phyloP scores from a whole-genome alignment of 2,329 filamentous ascomycete genomes.

The Ceratocystis variospora region DNA sequence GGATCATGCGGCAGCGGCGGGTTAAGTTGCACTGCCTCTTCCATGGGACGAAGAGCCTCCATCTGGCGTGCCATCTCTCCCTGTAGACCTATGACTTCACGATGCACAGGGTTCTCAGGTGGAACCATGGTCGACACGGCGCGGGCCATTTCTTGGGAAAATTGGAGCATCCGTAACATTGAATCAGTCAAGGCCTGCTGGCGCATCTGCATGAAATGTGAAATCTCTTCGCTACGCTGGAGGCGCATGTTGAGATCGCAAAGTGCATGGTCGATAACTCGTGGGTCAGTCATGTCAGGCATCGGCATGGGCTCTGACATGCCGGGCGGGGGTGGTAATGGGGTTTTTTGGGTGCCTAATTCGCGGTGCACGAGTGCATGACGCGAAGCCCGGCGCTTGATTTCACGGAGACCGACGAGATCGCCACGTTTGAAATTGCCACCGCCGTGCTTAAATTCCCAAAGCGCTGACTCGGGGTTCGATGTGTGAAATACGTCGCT shows the following conservation, averaged over 20 bases:
- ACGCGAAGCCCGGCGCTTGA: slow-evolving; percentile 84
- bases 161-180: slow-evolving; percentile 54
- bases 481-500: slow-evolving; percentile 97
- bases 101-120: slow-evolving; percentile 61
- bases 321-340: slow-evolving; percentile 36
- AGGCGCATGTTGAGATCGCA: slow-evolving; percentile 68
- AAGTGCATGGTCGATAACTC: slow-evolving; percentile 66
- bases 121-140: slow-evolving; percentile 61
- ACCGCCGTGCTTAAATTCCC: slow-evolving; percentile 98
- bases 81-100: slow-evolving; percentile 53
- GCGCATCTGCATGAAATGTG: slow-evolving; percentile 63
- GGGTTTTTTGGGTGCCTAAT: slow-evolving; percentile 55
- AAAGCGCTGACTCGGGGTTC: slow-evolving; percentile 81
- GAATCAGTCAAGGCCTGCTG: slow-evolving; percentile 73
- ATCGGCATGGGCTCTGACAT: slow-evolving; percentile 70
- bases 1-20: slow-evolving; percentile 44
- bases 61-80: slow-evolving; percentile 47
- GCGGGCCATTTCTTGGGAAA: slow-evolving; percentile 73
- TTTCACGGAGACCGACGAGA: slow-evolving; percentile 78
- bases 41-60: slow-evolving; percentile 42
- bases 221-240: slow-evolving; percentile 69
- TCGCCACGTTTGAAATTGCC: slow-evolving; percentile 95
- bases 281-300: slow-evolving; percentile 50
- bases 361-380: slow-evolving; percentile 90
- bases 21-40: slow-evolving; percentile 51